Evolutionary conservation across 2,329 filamentous ascomycete species (phyloP), one percentile per base, ranked within the genome.

Genomic region (Coleophoma eucalyptorum): DNA sequence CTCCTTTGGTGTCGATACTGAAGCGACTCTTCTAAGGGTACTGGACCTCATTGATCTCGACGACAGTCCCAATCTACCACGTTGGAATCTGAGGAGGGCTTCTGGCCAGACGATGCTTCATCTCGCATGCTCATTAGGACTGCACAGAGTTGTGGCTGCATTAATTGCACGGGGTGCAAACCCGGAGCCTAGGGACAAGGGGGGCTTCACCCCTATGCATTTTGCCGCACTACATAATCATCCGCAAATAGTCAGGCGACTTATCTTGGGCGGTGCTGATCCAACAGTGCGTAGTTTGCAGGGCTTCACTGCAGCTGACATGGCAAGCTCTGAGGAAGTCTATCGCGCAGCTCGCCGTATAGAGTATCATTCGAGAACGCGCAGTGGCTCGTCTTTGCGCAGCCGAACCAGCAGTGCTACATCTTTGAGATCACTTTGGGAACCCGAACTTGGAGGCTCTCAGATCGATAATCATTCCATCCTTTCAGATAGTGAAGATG

Each of bases 21-120:
- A 67, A 56, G 60, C 59, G 20, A 66, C 64, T 55, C 78, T 94
- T 55, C 72, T 94, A 57, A 85, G 81, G 58, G 83, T 87, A 51
- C 73, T 94, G n/a, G 87, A 93, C 58, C 75, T 90, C 42, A 86
- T 92, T 61, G 89, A 93, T 64, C 74, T 90, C 21, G 86, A 90
- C 63, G 86, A 91, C 59, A 90, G 81, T 62, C 78, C 84, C 4
- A 78, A 86, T 55, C 77, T 79, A 58, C 80, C 87, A 13, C 80
- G 79, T 21, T 81, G 89, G 55, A 88, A 94, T 62, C 72, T 86
- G 46, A 79, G 78, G 51, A 71, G 73, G 58, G 70, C 79, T 1
- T 88, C 83, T 12, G 89, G 89, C 0, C 88, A 93, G 63, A 90
- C 87, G 1, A 86, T 95, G 78, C 78, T 95, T 54, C 89, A 94